Evolutionary conservation across 441 rosid genomes (phyloP).

Genomic region (Syzygium syzygioides): DNA sequence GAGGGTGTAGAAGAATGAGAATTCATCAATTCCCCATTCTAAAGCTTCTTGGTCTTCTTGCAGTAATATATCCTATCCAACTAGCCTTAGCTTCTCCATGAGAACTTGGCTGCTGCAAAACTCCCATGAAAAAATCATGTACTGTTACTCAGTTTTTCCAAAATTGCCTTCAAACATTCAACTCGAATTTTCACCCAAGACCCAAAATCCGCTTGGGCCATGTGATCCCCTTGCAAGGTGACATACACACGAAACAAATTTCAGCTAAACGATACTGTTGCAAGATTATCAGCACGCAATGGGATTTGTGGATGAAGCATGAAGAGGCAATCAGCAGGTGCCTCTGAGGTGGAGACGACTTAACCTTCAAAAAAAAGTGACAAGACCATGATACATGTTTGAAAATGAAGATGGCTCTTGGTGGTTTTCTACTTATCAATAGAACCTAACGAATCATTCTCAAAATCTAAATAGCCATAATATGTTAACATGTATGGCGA

Average conservation of each 20-base stretch:
- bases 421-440: too few species aligned
- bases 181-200: background rate
- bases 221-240: background rate
- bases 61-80: background rate
- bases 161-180: background rate
- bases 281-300: background rate
- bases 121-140: background rate
- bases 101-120: background rate
- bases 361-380: too few species aligned
- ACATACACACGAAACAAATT: background rate
- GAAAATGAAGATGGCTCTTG: too few species aligned
- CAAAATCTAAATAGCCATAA: too few species aligned
- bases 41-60: background rate
- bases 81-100: background rate
- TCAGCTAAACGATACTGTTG: background rate
- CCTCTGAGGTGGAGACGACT: background rate
- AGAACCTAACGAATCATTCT: too few species aligned
- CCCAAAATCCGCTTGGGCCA: background rate
- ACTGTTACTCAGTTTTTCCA: background rate
- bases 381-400: too few species aligned
- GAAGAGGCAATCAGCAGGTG: background rate
- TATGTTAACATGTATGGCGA: too few species aligned
- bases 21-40: background rate
- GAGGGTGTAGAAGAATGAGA: background rate
- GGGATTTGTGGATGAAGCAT: background rate